A percentile compares a stretch with the other conserved stretches of the same genome.
These are phyloP conservation scores for Colletotrichum orbiculare DNA, from an alignment of 2,329 filamentous ascomycete species.

Conservation along the genomic window DNA sequence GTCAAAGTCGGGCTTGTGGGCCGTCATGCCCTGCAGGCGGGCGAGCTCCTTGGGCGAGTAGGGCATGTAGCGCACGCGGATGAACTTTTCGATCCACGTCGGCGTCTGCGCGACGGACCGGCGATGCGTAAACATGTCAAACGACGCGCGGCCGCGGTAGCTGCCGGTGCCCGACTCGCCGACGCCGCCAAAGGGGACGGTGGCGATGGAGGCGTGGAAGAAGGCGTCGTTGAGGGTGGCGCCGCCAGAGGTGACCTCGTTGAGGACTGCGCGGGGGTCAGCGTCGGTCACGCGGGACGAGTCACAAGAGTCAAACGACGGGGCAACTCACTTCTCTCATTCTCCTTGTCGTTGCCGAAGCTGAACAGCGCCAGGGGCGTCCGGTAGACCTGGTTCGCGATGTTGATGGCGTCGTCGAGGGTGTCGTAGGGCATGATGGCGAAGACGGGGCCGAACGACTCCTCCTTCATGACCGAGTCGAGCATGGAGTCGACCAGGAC, in stretches of 20 bases:
- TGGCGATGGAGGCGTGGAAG: constrained; percentile 70
- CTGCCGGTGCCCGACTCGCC: constrained; percentile 81
- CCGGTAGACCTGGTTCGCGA: constrained; percentile 82
- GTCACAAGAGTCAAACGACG: not conserved
- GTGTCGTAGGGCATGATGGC: constrained; percentile 81
- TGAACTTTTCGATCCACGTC: constrained; percentile 72
- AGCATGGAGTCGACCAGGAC: constrained; percentile 78
- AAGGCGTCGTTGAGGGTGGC: constrained; percentile 72
- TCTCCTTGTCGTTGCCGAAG: constrained; percentile 85
- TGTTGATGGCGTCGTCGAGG: constrained; percentile 85
- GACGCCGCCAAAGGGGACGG: constrained; percentile 84
- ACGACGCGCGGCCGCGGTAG: constrained; percentile 82
- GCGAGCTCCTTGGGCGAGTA: constrained; percentile 61
- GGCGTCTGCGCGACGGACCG: constrained; percentile 71
- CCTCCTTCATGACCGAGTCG: constrained; percentile 85
- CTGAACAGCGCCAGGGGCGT: constrained; percentile 88
- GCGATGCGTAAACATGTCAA: constrained; percentile 74
- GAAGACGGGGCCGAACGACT: constrained; percentile 94
- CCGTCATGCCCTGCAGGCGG: constrained; percentile 55
- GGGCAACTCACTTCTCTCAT: constrained; percentile 71
- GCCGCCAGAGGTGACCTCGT: constrained; percentile 73
- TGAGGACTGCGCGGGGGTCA: constrained; percentile 61
- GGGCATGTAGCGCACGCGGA: constrained; percentile 76
- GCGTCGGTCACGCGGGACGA: not conserved
- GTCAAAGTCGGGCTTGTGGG: constrained; percentile 68